Evolutionary conservation across 192 early-diverging fungal species (phyloP).

Genomic region (Coemansia pectinata): DNA sequence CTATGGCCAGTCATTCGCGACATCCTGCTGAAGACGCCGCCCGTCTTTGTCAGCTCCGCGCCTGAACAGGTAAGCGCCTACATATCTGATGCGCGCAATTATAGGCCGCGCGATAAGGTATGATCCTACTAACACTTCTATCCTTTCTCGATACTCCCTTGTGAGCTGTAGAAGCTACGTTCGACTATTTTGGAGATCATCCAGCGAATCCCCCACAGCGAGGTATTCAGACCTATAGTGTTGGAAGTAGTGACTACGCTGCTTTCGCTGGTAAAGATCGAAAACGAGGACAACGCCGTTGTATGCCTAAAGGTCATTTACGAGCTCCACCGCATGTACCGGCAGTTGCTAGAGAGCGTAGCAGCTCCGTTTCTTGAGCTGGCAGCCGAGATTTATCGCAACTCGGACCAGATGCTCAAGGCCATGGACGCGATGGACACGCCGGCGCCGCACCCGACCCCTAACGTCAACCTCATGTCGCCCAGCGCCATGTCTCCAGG

Average conservation of each 20-base stretch:
- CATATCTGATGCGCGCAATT: neutral
- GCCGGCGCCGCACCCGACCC: conserved; percentile 60
- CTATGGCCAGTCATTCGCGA: conserved; percentile 83
- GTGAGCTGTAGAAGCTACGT: conserved; percentile 71
- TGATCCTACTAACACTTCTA: neutral
- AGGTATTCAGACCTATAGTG: conserved; percentile 75
- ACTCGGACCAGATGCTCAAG: conserved; percentile 75
- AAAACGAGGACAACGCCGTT: conserved; percentile 99
- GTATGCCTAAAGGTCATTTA: conserved; percentile 92
- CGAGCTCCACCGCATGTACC: conserved; percentile 90
- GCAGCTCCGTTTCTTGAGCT: conserved; percentile 89
- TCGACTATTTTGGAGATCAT: conserved; percentile 89
- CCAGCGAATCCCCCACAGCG: conserved; percentile 88
- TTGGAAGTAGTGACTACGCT: conserved; percentile 73
- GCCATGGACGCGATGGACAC: conserved; percentile 70
- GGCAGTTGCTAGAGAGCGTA: conserved; percentile 77
- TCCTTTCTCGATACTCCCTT: neutral
- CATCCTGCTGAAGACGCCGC: conserved; percentile 69
- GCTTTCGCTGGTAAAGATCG: conserved; percentile 77
- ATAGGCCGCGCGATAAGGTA: neutral
- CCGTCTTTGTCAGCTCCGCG: conserved; percentile 72
- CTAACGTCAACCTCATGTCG: conserved; percentile 56
- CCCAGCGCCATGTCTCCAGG: conserved; percentile 77
- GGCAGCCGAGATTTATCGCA: conserved; percentile 90
- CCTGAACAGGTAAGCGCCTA: conserved; percentile 63